Evolutionary conservation across 2,329 filamentous ascomycete species (phyloP).

Genomic region (Penicillium occitanis): DNA sequence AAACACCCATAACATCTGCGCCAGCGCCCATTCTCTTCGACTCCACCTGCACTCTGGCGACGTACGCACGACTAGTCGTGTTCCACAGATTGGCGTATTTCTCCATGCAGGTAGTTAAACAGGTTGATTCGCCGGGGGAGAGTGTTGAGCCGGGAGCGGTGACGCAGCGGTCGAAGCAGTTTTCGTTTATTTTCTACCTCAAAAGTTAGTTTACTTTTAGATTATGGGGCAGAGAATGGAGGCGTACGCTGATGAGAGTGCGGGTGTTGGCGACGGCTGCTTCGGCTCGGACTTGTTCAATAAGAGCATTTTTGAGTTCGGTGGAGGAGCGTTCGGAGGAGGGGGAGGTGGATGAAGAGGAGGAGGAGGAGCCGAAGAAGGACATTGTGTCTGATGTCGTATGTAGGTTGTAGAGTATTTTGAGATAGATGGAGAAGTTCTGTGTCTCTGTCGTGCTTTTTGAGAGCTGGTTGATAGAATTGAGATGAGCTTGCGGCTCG

Average conservation of each 20-base stretch:
- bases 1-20: slow-evolving; percentile 25
- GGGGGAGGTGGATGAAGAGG: slow-evolving; percentile 31
- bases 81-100: slow-evolving; percentile 85
- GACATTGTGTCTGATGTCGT: slow-evolving; percentile 33
- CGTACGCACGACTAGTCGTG: slow-evolving; percentile 67
- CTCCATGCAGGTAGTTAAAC: slow-evolving; percentile 75
- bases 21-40: slow-evolving; percentile 50
- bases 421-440: too few relatives aligned
- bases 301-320: slow-evolving; percentile 55
- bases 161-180: slow-evolving; percentile 77
- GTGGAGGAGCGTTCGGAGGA: slow-evolving; percentile 24
- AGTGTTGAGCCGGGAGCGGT: slow-evolving; percentile 66
- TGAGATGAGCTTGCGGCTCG: background rate
- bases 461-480: background rate
- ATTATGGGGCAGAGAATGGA: background rate
- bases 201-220: background rate
- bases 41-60: slow-evolving; percentile 58
- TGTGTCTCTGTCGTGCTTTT: too few relatives aligned
- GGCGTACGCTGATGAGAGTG: slow-evolving; percentile 65
- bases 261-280: slow-evolving; percentile 67
- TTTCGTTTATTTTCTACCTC: slow-evolving; percentile 68
- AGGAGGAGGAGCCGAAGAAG: slow-evolving; percentile 39
- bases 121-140: slow-evolving; percentile 66
- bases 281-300: slow-evolving; percentile 65
- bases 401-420: background rate